Percentiles rank a stretch among this genome's conserved stretches.
These are phyloP conservation scores for Pseudozyma flocculosa DNA, from an alignment of 1,284 basidiomycete species.

Conservation along the genomic window DNA sequence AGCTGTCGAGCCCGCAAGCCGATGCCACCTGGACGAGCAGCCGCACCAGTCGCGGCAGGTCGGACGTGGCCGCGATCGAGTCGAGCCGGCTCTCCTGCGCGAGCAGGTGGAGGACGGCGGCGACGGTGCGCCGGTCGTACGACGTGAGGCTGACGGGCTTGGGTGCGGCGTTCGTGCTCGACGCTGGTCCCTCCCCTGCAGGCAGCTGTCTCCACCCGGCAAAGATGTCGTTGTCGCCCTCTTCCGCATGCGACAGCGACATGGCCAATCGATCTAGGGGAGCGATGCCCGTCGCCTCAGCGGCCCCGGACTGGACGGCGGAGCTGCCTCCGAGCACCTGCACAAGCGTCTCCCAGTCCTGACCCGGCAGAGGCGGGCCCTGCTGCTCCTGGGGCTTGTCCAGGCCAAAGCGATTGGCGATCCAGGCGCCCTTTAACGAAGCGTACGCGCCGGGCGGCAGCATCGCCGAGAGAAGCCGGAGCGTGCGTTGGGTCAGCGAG, in stretches of 20 bases:
- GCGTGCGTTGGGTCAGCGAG: not conserved
- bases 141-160: not conserved
- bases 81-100: constrained; percentile 36
- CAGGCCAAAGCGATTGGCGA: not conserved
- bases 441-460: not conserved
- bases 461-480: not conserved
- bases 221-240: not conserved
- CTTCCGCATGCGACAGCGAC: not conserved
- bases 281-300: no score
- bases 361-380: no score
- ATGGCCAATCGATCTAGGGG: not conserved
- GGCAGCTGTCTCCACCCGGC: not conserved
- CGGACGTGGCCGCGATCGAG: constrained; percentile 1
- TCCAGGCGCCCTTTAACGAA: not conserved
- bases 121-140: not conserved
- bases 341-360: not conserved
- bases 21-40: constrained; percentile 5
- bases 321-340: not conserved
- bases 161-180: no score
- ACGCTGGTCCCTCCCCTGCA: no score
- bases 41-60: constrained; percentile 9
- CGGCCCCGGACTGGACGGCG: no score
- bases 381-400: not conserved
- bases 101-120: constrained; percentile 26
- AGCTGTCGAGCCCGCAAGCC: constrained; percentile 1